These are phyloP conservation scores for Allantophomopsis lycopodina DNA, from an alignment of 2,329 filamentous ascomycete species.

Conservation along the genomic window DNA sequence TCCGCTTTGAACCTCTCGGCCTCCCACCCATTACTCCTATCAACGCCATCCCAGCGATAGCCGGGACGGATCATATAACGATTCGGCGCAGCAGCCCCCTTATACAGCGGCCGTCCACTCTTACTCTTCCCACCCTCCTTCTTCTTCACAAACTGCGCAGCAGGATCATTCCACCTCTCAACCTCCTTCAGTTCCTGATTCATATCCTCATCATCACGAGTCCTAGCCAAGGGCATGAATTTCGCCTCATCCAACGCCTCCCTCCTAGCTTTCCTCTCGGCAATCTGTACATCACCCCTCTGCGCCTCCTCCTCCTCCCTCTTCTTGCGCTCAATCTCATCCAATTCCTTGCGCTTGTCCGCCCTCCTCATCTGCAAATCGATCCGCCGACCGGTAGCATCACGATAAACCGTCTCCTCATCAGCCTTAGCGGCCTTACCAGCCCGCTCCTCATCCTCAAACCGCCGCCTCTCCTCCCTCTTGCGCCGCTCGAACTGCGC, in stretches of 20 bases:
- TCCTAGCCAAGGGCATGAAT: constrained; percentile 66
- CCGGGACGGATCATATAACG: constrained; percentile 87
- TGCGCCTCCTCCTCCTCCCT: constrained; percentile 53
- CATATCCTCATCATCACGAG: constrained; percentile 73
- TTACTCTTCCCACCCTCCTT: constrained; percentile 15
- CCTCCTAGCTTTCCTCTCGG: constrained; percentile 47
- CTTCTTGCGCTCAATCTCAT: constrained; percentile 54
- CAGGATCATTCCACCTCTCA: constrained; percentile 88
- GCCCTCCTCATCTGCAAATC: constrained; percentile 85
- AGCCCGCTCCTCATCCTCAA: constrained; percentile 24
- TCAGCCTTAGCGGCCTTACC: constrained; percentile 24
- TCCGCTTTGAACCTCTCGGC: constrained; percentile 81
- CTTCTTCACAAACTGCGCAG: constrained; percentile 59
- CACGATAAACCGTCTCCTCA: constrained; percentile 84
- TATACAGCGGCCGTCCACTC: constrained; percentile 38
- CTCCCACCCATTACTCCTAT: constrained; percentile 88
- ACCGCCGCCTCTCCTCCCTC: constrained; percentile 43
- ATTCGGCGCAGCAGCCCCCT: constrained; percentile 74
- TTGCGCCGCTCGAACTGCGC: constrained; percentile 54
- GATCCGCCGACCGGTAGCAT: constrained; percentile 87
- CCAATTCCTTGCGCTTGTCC: constrained; percentile 67
- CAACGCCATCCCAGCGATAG: constrained; percentile 93
- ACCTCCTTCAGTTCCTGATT: constrained; percentile 69
- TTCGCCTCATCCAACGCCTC: constrained; percentile 68
- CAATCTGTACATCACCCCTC: constrained; percentile 74